These are phyloP conservation scores for Pythium vanterpoolii DNA, from an alignment of 352 stramenopile species.

Conservation along the genomic window DNA sequence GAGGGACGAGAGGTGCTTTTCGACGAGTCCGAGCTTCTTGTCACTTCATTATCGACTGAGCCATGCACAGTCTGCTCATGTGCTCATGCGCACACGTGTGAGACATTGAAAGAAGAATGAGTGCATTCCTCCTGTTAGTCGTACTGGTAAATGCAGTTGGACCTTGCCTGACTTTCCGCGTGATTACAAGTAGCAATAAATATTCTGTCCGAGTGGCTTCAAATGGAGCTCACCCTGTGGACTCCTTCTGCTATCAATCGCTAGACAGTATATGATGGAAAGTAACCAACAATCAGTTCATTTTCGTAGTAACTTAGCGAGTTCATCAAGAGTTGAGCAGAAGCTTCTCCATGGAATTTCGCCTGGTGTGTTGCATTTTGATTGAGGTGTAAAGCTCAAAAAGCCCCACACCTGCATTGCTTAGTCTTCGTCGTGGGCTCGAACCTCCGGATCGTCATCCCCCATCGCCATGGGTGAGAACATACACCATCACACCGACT, in stretches of 20 bases:
- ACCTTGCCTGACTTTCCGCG: conserved; percentile 12
- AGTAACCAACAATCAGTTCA: conserved; percentile 5
- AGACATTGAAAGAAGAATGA: too few relatives aligned
- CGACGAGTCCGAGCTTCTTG: neutral
- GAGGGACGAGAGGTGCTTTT: neutral
- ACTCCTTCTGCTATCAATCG: conserved; percentile 73
- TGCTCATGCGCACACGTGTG: too few relatives aligned
- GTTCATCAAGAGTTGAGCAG: neutral
- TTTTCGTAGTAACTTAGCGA: neutral
- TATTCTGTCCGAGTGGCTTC: conserved; percentile 31
- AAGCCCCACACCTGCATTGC: too few relatives aligned
- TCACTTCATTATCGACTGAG: neutral
- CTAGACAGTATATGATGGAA: conserved; percentile 89
- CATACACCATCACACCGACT: too few relatives aligned
- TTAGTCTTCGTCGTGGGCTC: too few relatives aligned
- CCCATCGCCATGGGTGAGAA: too few relatives aligned
- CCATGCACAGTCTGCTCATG: too few relatives aligned
- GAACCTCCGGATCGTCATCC: too few relatives aligned
- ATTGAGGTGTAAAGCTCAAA: too few relatives aligned
- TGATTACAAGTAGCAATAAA: conserved; percentile 58
- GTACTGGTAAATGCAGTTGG: neutral
- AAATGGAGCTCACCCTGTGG: conserved; percentile 35
- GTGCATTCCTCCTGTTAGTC: too few relatives aligned
- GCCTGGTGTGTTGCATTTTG: too few relatives aligned
- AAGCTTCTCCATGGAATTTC: too few relatives aligned